phyloP scores from a whole-genome alignment of 805 yeast genomes.

The Blastobotrys chiropterorum region DNA sequence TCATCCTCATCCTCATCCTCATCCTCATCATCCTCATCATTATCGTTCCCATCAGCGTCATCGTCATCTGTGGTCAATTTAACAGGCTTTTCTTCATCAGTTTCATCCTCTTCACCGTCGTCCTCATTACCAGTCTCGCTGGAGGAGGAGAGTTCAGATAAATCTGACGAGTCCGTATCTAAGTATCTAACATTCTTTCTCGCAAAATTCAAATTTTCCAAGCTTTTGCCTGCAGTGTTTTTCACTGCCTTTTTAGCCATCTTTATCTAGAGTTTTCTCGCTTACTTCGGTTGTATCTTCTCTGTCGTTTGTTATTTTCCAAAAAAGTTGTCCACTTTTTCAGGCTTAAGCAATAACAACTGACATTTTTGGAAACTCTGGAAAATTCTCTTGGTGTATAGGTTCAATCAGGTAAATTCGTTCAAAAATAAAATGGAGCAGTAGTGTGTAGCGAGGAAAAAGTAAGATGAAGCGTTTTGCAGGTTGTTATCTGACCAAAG shows the following conservation, averaged over 20 bases:
- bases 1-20: constrained; percentile 36
- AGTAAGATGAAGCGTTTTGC: neutral
- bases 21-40: constrained; percentile 32
- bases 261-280: neutral
- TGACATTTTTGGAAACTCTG: neutral
- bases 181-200: neutral
- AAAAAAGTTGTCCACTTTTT: neutral
- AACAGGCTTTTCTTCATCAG: constrained; percentile 3
- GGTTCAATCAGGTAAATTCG: neutral
- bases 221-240: constrained; percentile 12
- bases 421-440: neutral
- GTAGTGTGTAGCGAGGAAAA: neutral
- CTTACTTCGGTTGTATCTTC: neutral
- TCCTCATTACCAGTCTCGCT: constrained; percentile 2
- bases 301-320: neutral
- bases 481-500: neutral
- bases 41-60: constrained; percentile 32
- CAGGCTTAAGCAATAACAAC: neutral
- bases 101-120: constrained; percentile 2
- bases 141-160: neutral
- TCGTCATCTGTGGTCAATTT: constrained; percentile 27
- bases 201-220: constrained; percentile 8
- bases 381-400: neutral
- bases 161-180: constrained; percentile 9
- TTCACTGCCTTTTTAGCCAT: neutral